Evolutionary conservation across 1,284 basidiomycete species (phyloP).

Genomic region (Pyrrhoderma lamaoense): DNA sequence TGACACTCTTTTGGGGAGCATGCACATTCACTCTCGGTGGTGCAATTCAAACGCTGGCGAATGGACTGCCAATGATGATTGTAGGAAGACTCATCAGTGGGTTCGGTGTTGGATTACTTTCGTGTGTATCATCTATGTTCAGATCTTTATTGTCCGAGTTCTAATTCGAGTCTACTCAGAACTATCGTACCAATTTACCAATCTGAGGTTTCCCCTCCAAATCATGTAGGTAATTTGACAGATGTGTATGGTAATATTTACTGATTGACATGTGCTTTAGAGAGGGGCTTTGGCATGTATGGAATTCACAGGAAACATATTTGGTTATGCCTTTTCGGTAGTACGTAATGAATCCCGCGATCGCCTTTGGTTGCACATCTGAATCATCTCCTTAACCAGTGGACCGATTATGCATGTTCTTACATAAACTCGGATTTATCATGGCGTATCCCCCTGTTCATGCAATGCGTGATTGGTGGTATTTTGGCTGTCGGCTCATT

Average conservation of each 20-base stretch:
- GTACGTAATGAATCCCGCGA: constrained; percentile 39
- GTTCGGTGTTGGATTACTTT: constrained; percentile 89
- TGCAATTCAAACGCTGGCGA: constrained; percentile 82
- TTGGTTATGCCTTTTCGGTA: constrained; percentile 93
- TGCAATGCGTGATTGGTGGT: constrained; percentile 85
- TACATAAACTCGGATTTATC: constrained; percentile 77
- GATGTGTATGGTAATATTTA: constrained; percentile 11
- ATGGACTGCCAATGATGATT: constrained; percentile 82
- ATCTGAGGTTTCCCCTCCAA: constrained; percentile 91
- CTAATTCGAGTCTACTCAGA: constrained; percentile 31
- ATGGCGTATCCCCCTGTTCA: constrained; percentile 79
- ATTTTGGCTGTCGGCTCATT: constrained; percentile 81
- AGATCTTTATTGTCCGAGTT: constrained; percentile 11
- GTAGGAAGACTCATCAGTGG: constrained; percentile 84
- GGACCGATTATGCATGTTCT: constrained; percentile 93
- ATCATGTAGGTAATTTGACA: constrained; percentile 57
- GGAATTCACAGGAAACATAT: constrained; percentile 93
- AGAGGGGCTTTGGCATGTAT: constrained; percentile 90
- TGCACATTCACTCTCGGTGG: constrained; percentile 86
- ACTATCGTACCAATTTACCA: constrained; percentile 98
- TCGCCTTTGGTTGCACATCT: not conserved
- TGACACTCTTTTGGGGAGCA: constrained; percentile 84
- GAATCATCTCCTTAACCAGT: constrained; percentile 38
- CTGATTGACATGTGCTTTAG: constrained; percentile 32
- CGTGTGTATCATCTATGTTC: constrained; percentile 42